phyloP scores from a whole-genome alignment of 2,329 filamentous ascomycete genomes.

The Hypocreales sp. region DNA sequence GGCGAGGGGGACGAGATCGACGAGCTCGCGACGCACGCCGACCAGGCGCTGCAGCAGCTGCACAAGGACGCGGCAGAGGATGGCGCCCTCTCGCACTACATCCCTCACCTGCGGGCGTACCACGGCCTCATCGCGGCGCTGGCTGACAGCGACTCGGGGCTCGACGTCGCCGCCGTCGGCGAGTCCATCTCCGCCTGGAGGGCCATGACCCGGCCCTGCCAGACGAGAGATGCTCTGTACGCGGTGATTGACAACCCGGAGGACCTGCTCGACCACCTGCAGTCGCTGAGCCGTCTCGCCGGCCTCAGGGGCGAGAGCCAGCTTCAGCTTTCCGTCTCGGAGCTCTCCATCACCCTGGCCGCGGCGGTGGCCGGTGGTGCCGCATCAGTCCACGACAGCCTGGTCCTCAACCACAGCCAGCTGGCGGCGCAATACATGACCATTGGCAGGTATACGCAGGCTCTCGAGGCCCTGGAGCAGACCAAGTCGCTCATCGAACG shows the following conservation, averaged over 20 bases:
- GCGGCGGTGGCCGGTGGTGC: conserved; percentile 14
- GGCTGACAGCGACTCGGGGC: conserved; percentile 16
- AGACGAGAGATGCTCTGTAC: conserved; percentile 24
- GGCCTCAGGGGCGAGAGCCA: conserved; percentile 32
- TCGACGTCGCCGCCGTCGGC: conserved; percentile 16
- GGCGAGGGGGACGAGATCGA: conserved; percentile 24
- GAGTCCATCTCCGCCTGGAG: conserved; percentile 29
- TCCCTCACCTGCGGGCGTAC: conserved; percentile 32
- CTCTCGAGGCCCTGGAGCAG: conserved; percentile 37
- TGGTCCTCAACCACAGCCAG: conserved; percentile 29
- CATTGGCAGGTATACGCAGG: conserved; percentile 35
- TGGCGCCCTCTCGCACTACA: conserved; percentile 22
- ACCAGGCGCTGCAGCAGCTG: conserved; percentile 20
- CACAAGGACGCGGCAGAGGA: conserved; percentile 28
- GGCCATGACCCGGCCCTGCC: conserved; percentile 20
- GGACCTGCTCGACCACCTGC: conserved; percentile 31
- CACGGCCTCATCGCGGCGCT: conserved; percentile 28
- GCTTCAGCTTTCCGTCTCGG: conserved; percentile 28
- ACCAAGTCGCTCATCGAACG: conserved; percentile 32
- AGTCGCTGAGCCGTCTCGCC: conserved; percentile 33
- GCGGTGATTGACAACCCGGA: conserved; percentile 32
- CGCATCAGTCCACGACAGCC: conserved; percentile 18
- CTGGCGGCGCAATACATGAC: conserved; percentile 37
- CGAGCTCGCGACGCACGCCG: conserved; percentile 22
- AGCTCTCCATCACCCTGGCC: conserved; percentile 27